These are phyloP conservation scores for Blepharisma stoltei DNA, from an alignment of 73 alveolate species.

Conservation along the genomic window DNA sequence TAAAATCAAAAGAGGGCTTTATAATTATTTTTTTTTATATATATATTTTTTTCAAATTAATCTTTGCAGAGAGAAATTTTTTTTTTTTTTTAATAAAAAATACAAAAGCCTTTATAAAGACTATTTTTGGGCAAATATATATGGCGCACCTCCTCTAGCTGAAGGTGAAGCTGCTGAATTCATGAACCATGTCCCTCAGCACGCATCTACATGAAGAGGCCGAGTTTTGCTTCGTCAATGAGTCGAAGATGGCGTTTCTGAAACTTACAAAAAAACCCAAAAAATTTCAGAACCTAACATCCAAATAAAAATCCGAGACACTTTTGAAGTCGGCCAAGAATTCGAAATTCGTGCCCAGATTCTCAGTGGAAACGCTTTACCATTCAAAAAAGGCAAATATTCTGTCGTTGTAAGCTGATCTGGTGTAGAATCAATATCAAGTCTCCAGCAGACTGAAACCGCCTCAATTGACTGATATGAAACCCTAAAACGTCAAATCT, in stretches of 20 bases:
- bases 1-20: slow-evolving; percentile 10
- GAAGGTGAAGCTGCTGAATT: slow-evolving; percentile 56
- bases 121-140: slow-evolving; percentile 59
- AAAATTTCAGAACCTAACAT: slow-evolving; percentile 34
- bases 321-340: slow-evolving; percentile 40
- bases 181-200: slow-evolving; percentile 73
- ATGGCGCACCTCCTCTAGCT: slow-evolving; percentile 73
- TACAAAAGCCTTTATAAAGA: slow-evolving; percentile 9
- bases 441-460: slow-evolving; percentile 30
- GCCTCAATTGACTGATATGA: slow-evolving; percentile 35
- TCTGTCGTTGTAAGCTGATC: slow-evolving; percentile 3
- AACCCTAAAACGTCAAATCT: slow-evolving; percentile 13
- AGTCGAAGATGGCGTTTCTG: slow-evolving; percentile 65
- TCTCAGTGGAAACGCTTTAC: slow-evolving; percentile 16
- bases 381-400: slow-evolving; percentile 23
- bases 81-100: too few species aligned
- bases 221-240: slow-evolving; percentile 59
- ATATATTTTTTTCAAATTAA: too few species aligned
- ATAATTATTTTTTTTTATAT: too few species aligned
- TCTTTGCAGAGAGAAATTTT: too few species aligned
- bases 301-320: slow-evolving; percentile 32
- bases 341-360: slow-evolving; percentile 35
- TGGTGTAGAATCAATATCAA: slow-evolving; percentile 31
- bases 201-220: slow-evolving; percentile 80
- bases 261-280: slow-evolving; percentile 35